A percentile compares a stretch with the other conserved stretches of the same genome.
Conservation (phyloP, 495 filamentous ascomycete species). For the Tuber borchii region DNA sequence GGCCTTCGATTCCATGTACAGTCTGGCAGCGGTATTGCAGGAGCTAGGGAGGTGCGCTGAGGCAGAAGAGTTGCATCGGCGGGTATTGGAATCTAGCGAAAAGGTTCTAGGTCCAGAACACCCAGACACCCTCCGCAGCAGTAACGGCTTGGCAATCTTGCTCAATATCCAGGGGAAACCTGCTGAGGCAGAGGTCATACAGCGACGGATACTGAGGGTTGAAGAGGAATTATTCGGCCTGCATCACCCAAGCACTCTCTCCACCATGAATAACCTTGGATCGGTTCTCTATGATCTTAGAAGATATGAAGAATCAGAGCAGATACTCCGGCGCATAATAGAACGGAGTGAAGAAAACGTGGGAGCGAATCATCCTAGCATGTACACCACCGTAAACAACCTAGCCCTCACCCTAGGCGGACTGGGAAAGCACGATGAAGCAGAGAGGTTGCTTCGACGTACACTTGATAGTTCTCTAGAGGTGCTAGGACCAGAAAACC, state of each 20-base stretch:
- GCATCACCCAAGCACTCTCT: not conserved
- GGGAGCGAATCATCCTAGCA: not conserved
- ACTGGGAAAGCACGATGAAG: not conserved
- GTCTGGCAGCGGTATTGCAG: not conserved
- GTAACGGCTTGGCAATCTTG: not conserved
- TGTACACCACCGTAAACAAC: not conserved
- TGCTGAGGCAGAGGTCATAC: not conserved
- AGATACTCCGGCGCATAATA: not conserved
- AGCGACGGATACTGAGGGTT: not conserved
- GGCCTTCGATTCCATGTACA: not conserved
- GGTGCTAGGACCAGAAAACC: not conserved
- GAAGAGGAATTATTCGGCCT: not conserved
- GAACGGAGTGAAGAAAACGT: not conserved
- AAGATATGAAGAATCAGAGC: not conserved
- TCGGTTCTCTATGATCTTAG: not conserved
- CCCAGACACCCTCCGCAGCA: not conserved
- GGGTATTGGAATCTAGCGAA: not conserved
- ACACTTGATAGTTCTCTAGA: not conserved
- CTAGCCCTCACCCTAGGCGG: not conserved
- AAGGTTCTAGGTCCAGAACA: not conserved
- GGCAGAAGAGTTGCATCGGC: conserved; percentile 16
- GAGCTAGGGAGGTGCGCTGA: not conserved
- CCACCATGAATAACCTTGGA: not conserved
- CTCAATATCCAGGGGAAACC: not conserved
- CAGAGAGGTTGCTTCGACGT: not conserved